Evolutionary conservation across 2,329 filamentous ascomycete species (phyloP).

Genomic region (Aspergillus tanneri): DNA sequence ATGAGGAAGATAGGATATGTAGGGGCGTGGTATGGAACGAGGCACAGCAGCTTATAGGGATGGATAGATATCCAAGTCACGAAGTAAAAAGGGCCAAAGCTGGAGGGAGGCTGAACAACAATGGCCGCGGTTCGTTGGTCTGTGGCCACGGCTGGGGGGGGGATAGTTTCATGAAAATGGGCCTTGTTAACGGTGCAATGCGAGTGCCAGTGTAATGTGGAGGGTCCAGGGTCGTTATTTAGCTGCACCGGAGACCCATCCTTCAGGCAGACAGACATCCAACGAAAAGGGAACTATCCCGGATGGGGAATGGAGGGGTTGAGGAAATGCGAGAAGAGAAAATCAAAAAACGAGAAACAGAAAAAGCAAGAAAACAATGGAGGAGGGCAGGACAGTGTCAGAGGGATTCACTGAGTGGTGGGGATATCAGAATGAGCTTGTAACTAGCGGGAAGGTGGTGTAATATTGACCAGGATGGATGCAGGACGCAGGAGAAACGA

Average conservation of each 20-base stretch:
- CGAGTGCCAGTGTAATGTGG: constrained; percentile 28
- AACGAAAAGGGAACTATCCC: constrained; percentile 16
- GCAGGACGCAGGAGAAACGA: constrained; percentile 34
- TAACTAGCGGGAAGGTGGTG: constrained; percentile 40
- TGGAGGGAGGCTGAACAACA: constrained; percentile 23
- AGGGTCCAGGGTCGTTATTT: constrained; percentile 45
- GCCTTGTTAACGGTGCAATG: constrained; percentile 26
- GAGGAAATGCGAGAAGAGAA: constrained; percentile 12
- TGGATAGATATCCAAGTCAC: constrained; percentile 21
- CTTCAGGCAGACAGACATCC: constrained; percentile 22
- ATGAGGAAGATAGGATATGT: constrained; percentile 16
- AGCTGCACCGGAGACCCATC: constrained; percentile 35
- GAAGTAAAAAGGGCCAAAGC: constrained; percentile 26
- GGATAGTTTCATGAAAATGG: constrained; percentile 17
- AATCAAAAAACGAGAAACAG: constrained; percentile 15
- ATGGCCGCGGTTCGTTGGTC: constrained; percentile 27
- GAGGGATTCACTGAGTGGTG: constrained; percentile 22
- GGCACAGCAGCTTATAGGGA: constrained; percentile 18
- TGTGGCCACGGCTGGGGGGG: constrained; percentile 28
- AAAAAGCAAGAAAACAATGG: constrained; percentile 18
- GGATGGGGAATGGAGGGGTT: constrained; percentile 15
- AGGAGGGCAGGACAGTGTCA: constrained; percentile 17
- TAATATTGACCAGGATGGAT: constrained; percentile 41
- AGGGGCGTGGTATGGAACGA: constrained; percentile 15
- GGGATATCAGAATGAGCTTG: constrained; percentile 35